phyloP scores from a whole-genome alignment of 176 grass and related monocot genomes.

The Bothriochloa decipiens region DNA sequence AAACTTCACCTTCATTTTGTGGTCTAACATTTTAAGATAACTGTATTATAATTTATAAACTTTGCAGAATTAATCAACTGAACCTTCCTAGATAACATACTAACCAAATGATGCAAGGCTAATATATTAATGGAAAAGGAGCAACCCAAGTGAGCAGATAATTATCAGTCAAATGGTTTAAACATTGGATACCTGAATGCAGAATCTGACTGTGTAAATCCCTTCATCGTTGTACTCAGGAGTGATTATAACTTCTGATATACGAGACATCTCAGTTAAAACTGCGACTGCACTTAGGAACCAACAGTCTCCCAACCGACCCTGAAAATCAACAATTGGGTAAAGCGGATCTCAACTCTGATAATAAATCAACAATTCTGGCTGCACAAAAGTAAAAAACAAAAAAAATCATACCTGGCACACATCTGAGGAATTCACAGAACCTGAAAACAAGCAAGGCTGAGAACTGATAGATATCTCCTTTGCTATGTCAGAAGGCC shows the following conservation, averaged over 20 bases:
- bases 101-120: background rate
- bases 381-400: background rate
- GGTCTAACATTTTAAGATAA: slow-evolving; percentile 6
- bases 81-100: slow-evolving; percentile 5
- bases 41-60: background rate
- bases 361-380: slow-evolving; percentile 15
- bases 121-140: slow-evolving; percentile 30
- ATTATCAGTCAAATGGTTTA: slow-evolving; percentile 16
- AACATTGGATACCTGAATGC: slow-evolving; percentile 78
- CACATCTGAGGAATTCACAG: slow-evolving; percentile 95
- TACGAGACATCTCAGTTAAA: slow-evolving; percentile 82
- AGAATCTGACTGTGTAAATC: slow-evolving; percentile 96
- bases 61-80: slow-evolving; percentile 17
- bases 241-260: slow-evolving; percentile 99
- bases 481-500: slow-evolving; percentile 81
- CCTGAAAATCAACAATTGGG: slow-evolving; percentile 60
- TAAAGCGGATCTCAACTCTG: slow-evolving; percentile 8
- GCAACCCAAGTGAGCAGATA: slow-evolving; percentile 8
- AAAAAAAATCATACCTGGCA: slow-evolving; percentile 73
- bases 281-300: slow-evolving; percentile 98
- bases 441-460: slow-evolving; percentile 96
- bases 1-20: slow-evolving; percentile 14
- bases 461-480: slow-evolving; percentile 69
- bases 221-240: slow-evolving; percentile 96
- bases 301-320: slow-evolving; percentile 97